Percentiles rank a stretch among this genome's conserved stretches.
Evolutionary conservation across 1,284 basidiomycete genomes (phyloP).

Genomic region (Sporisorium graminicola): DNA sequence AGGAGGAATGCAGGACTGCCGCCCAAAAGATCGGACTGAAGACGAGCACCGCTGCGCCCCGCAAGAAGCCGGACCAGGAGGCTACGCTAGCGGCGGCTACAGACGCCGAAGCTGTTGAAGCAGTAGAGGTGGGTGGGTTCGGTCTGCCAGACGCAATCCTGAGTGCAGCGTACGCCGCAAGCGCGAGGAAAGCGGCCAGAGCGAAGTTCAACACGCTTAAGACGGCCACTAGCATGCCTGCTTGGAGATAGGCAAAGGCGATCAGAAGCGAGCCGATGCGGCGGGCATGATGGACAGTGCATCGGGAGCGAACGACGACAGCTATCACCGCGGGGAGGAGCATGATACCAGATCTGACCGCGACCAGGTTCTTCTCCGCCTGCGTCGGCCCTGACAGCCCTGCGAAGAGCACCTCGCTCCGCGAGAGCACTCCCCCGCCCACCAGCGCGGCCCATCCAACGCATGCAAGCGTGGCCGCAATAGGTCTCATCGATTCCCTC

Average conservation of each 20-base stretch:
- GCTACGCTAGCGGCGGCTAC: background rate
- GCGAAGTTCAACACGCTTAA: conserved; percentile 61
- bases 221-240: conserved; percentile 57
- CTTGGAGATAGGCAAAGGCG: conserved; percentile 58
- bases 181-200: conserved; percentile 43
- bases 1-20: background rate
- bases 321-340: background rate
- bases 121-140: background rate
- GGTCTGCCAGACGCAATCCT: conserved; percentile 14
- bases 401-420: conserved; percentile 4
- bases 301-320: conserved; percentile 6
- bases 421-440: conserved; percentile 6
- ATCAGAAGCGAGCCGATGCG: conserved; percentile 48
- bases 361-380: background rate
- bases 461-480: conserved; percentile 18
- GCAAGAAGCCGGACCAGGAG: background rate
- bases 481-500: conserved; percentile 29
- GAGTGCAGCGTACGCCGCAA: conserved; percentile 21
- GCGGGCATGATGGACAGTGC: conserved; percentile 7
- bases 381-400: background rate
- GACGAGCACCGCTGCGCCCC: background rate
- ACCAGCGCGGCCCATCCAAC: conserved; percentile 9
- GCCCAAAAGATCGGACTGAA: conserved; percentile 26
- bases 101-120: too few species aligned
- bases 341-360: background rate